Conservation (phyloP, 768 basidiomycete genomes). For the Phlegmacium glaucopus region DNA sequence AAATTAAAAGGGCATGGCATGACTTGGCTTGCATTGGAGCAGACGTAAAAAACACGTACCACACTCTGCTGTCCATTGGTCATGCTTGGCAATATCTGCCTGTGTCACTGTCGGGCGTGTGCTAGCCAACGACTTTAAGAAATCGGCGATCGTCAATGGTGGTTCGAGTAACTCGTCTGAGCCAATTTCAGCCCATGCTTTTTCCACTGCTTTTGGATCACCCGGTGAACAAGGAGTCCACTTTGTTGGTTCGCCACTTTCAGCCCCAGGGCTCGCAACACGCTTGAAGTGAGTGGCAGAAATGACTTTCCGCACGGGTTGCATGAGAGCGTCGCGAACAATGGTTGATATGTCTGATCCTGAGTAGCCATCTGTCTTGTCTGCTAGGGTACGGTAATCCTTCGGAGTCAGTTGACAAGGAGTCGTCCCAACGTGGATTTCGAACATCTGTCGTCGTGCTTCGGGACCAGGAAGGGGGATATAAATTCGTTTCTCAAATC, state of each 20-base stretch:
- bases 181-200: conserved; percentile 84
- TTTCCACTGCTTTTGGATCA: conserved; percentile 80
- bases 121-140: conserved; percentile 72
- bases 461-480: conserved; percentile 95
- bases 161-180: conserved; percentile 92
- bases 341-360: conserved; percentile 94
- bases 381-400: conserved; percentile 80
- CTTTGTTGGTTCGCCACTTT: conserved; percentile 36
- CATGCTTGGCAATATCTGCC: conserved; percentile 81
- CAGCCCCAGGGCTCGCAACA: conserved; percentile 29
- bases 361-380: conserved; percentile 90
- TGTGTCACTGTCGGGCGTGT: conserved; percentile 87
- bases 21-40: background rate
- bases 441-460: conserved; percentile 92
- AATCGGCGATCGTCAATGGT: conserved; percentile 71
- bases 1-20: background rate
- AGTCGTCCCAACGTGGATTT: conserved; percentile 91
- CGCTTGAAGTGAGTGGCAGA: conserved; percentile 93
- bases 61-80: conserved; percentile 82
- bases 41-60: conserved; percentile 40
- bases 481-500: conserved; percentile 97
- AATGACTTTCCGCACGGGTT: conserved; percentile 94
- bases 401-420: conserved; percentile 77
- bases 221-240: conserved; percentile 98
- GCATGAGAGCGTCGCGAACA: conserved; percentile 97